These are phyloP conservation scores for Suhomyces kunorum DNA, from an alignment of 1,139 yeast species.

Conservation along the genomic window DNA sequence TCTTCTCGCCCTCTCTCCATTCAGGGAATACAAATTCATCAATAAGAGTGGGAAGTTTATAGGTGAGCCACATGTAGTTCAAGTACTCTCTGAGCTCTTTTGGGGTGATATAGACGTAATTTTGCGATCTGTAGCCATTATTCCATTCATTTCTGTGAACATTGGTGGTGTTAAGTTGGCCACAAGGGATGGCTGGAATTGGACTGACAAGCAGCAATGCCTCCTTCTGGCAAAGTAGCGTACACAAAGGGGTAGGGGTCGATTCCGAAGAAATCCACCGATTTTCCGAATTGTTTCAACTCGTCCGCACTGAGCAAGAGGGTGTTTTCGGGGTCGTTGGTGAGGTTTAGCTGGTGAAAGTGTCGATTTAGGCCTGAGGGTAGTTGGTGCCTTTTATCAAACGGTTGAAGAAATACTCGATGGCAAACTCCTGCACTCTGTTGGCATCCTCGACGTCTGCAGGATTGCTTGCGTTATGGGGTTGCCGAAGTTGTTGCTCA, in stretches of 20 bases:
- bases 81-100: conserved; percentile 20
- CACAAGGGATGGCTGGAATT: conserved; percentile 19
- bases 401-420: conserved; percentile 33
- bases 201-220: conserved; percentile 22
- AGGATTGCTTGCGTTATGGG: conserved; percentile 21
- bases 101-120: conserved; percentile 27
- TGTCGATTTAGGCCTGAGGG: conserved; percentile 27
- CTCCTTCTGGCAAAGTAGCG: conserved; percentile 23
- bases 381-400: conserved; percentile 34
- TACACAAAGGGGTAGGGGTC: conserved; percentile 36
- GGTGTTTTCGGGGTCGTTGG: conserved; percentile 13
- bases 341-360: conserved; percentile 18
- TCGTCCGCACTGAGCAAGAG: conserved; percentile 28
- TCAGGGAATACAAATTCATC: conserved; percentile 39
- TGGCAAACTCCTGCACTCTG: conserved; percentile 27
- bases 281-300: conserved; percentile 21
- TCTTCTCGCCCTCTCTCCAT: conserved; percentile 31
- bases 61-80: conserved; percentile 24
- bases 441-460: conserved; percentile 28
- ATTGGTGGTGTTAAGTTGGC: conserved; percentile 21
- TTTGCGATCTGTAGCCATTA: conserved; percentile 29
- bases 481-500: conserved; percentile 21
- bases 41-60: conserved; percentile 24
- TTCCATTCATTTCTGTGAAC: conserved; percentile 29
- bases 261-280: conserved; percentile 37